Percentiles rank a stretch among this genome's conserved stretches.
These are phyloP conservation scores for Echium plantagineum DNA, from an alignment of 257 asterid genomes.

Conservation along the genomic window DNA sequence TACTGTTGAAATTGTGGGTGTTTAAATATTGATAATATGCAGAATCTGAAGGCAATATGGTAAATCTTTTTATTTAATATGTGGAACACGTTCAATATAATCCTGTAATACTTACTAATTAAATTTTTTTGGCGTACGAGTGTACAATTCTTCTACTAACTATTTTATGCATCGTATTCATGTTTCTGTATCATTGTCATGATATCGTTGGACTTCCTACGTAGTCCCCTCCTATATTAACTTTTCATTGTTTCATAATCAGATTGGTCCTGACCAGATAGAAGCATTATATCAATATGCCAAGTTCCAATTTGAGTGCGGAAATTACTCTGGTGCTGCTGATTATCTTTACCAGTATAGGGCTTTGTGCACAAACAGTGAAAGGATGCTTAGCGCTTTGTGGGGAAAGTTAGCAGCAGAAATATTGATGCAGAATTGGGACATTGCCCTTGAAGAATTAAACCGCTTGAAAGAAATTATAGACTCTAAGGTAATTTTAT, in stretches of 20 bases:
- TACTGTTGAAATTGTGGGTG: background rate
- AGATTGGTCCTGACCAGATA: conserved; percentile 94
- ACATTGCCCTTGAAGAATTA: conserved; percentile 82
- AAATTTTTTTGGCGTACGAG: background rate
- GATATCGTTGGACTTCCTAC: too few species aligned
- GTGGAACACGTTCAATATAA: background rate
- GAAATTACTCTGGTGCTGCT: conserved; percentile 94
- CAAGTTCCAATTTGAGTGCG: conserved; percentile 96
- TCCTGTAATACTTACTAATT: background rate
- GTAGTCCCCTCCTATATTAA: background rate
- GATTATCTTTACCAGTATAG: conserved; percentile 89
- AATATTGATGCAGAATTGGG: conserved; percentile 97
- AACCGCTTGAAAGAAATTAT: conserved; percentile 88
- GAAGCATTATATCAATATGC: conserved; percentile 90
- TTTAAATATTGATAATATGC: background rate
- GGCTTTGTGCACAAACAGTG: conserved; percentile 63
- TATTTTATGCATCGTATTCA: background rate
- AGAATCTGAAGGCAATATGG: background rate
- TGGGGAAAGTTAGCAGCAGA: conserved; percentile 99
- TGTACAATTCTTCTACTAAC: background rate
- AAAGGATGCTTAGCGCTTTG: conserved; percentile 83
- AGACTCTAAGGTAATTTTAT: conserved; percentile 60
- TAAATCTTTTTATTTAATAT: too few species aligned
- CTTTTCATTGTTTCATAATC: conserved; percentile 9
- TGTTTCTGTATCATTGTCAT: too few species aligned